Conservation (phyloP, 768 basidiomycete genomes). For the Kwoniella europaea region DNA sequence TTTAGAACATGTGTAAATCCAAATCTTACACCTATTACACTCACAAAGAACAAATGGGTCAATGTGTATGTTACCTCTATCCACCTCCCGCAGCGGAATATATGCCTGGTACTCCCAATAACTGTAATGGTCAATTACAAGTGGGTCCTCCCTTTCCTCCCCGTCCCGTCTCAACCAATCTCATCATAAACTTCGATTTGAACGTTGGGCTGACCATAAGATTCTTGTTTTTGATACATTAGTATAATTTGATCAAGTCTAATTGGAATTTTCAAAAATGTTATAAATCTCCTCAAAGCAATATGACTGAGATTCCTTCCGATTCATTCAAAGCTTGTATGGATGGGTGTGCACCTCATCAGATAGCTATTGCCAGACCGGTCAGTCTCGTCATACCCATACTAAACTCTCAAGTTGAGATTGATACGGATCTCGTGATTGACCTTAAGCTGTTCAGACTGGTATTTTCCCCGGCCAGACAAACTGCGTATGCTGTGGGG, state of each 20-base stretch:
- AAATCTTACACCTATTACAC: slow-evolving; percentile 24
- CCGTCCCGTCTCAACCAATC: not conserved
- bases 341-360: slow-evolving; percentile 12
- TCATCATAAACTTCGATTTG: not conserved
- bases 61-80: slow-evolving; percentile 21
- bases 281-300: slow-evolving; percentile 1
- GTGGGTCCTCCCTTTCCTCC: slow-evolving; percentile 2
- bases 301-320: slow-evolving; percentile 11
- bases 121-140: slow-evolving; percentile 16
- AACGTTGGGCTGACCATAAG: not conserved
- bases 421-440: no score
- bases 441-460: slow-evolving; percentile 12
- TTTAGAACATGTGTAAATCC: slow-evolving; percentile 6
- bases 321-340: slow-evolving; percentile 28
- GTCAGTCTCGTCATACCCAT: no score
- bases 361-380: slow-evolving; percentile 22
- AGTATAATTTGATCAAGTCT: slow-evolving; percentile 25
- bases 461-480: slow-evolving; percentile 18
- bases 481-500: slow-evolving; percentile 12
- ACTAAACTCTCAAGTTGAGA: no score
- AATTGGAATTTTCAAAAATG: slow-evolving; percentile 19
- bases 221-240: not conserved
- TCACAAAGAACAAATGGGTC: not conserved
- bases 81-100: slow-evolving; percentile 23
- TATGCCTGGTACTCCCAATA: slow-evolving; percentile 12